Evolutionary conservation across 169 alveolate genomes (phyloP).

Genomic region (Perkinsus olseni): DNA sequence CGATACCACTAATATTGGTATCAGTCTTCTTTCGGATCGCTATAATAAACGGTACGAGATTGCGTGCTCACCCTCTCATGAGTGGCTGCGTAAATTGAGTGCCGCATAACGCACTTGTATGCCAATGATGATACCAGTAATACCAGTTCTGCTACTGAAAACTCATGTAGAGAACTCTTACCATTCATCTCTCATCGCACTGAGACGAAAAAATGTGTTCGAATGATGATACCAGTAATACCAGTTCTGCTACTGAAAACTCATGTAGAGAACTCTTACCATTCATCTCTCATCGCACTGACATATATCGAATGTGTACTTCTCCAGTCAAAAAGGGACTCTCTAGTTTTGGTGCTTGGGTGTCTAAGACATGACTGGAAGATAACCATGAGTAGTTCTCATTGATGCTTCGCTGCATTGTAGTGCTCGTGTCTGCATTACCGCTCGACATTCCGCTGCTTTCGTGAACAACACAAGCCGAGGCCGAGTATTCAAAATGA

Average conservation of each 20-base stretch:
- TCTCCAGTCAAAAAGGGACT: too few species aligned
- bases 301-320: background rate
- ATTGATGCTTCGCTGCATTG: too few species aligned
- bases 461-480: too few species aligned
- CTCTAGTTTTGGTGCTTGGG: too few species aligned
- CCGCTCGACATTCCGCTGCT: too few species aligned
- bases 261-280: background rate
- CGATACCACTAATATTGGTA: background rate
- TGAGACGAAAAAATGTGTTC: background rate
- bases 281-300: conserved; percentile 3
- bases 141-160: conserved; percentile 2
- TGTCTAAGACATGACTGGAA: too few species aligned
- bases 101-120: background rate
- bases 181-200: conserved; percentile 3
- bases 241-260: background rate
- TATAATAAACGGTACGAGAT: background rate
- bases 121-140: background rate
- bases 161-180: background rate
- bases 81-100: conserved; percentile 3
- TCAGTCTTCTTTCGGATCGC: conserved; percentile 1
- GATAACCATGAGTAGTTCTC: too few species aligned
- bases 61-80: background rate
- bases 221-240: background rate
- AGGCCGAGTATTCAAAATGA: too few species aligned
- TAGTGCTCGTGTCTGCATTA: too few species aligned